Evolutionary conservation across 2,329 filamentous ascomycete species (phyloP).

Genomic region (Arthroderma uncinatum): DNA sequence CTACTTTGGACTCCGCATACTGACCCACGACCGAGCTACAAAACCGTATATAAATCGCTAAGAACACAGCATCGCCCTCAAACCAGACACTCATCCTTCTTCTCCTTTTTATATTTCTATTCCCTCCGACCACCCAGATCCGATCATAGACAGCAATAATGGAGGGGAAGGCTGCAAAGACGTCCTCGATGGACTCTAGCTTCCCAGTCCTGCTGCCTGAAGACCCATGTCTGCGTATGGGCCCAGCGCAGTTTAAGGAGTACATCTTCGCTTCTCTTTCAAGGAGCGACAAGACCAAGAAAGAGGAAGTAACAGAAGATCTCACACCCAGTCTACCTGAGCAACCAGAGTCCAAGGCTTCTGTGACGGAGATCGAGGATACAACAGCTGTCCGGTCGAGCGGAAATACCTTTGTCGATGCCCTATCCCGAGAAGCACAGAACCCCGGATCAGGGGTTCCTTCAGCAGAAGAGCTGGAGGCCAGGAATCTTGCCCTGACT

Average conservation of each 20-base stretch:
- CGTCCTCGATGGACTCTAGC: constrained; percentile 11
- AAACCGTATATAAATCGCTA: no score
- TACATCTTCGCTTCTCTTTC: constrained; percentile 7
- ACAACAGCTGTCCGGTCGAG: not conserved
- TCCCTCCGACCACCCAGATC: not conserved
- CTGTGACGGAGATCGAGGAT: not conserved
- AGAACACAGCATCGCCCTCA: not conserved
- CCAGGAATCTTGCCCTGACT: constrained; percentile 34
- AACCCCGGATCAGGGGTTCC: not conserved
- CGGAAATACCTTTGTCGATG: constrained; percentile 6
- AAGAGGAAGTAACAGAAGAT: not conserved
- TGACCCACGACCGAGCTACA: no score
- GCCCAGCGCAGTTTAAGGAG: constrained; percentile 6
- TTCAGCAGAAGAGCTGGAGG: not conserved
- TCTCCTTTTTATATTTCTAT: no score
- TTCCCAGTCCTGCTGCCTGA: constrained; percentile 13
- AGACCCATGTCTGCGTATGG: constrained; percentile 10
- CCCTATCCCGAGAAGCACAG: not conserved
- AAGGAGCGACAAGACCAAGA: not conserved
- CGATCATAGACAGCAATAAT: not conserved
- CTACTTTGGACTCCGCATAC: no score
- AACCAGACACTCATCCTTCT: not conserved
- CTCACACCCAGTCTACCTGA: constrained; percentile 25
- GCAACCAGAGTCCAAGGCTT: constrained; percentile 12
- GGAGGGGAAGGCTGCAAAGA: not conserved